Percentiles rank a stretch among this genome's conserved stretches.
Conservation (phyloP, 2,329 filamentous ascomycete species). For the Mariannaea elegans region DNA sequence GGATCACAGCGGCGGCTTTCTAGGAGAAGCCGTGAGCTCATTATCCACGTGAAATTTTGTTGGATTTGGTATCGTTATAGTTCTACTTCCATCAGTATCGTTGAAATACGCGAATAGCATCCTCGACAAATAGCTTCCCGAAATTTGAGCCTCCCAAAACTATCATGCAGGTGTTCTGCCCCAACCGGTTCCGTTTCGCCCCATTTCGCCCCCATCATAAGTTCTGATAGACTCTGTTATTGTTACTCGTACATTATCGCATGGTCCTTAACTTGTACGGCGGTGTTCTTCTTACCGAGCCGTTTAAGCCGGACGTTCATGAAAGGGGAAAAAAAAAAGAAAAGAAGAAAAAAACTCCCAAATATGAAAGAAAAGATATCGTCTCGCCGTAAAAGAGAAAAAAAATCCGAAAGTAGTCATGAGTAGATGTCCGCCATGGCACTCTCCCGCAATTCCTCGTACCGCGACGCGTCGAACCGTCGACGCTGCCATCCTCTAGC, state of each 20-base stretch:
- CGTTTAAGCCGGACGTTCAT: background rate
- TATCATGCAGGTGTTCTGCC: no score
- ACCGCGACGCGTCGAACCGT: conserved; percentile 62
- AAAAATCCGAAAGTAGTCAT: conserved; percentile 4
- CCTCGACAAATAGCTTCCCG: no score
- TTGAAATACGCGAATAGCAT: conserved; percentile 1
- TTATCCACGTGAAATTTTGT: conserved; percentile 8
- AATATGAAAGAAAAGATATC: background rate
- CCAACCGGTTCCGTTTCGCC: no score
- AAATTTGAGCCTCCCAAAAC: no score
- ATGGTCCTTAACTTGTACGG: background rate
- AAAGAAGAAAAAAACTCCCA: background rate
- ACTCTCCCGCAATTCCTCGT: conserved; percentile 61
- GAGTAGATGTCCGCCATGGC: conserved; percentile 59
- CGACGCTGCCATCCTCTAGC: conserved; percentile 64
- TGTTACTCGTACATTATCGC: conserved; percentile 1
- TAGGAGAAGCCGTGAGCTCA: conserved; percentile 8
- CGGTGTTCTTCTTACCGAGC: background rate
- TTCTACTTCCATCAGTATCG: conserved; percentile 15
- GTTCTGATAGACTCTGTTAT: no score
- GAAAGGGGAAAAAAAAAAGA: background rate
- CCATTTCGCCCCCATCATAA: background rate
- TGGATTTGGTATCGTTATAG: conserved; percentile 7
- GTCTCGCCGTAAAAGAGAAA: background rate
- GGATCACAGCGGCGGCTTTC: background rate